Evolutionary conservation across 2,329 filamentous ascomycete species (phyloP).

Genomic region (Trichophyton benhamiae): DNA sequence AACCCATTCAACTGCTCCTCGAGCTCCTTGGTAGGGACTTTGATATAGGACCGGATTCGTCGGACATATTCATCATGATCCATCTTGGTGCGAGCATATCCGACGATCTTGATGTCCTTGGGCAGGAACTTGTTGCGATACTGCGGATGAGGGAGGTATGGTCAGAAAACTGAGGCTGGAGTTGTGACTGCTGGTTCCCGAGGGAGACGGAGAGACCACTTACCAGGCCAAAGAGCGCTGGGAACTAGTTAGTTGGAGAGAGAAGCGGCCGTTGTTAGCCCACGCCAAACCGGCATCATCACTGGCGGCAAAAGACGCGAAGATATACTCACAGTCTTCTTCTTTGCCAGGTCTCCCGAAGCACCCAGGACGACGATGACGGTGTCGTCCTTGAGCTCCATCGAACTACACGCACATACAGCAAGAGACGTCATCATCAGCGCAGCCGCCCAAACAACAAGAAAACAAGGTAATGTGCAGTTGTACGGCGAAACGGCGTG

Average conservation of each 20-base stretch:
- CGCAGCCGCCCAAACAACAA: neutral
- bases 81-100: slow-evolving; percentile 99
- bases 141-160: slow-evolving; percentile 36
- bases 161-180: neutral
- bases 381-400: slow-evolving; percentile 98
- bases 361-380: slow-evolving; percentile 92
- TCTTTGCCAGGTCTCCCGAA: slow-evolving; percentile 95
- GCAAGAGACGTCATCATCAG: neutral
- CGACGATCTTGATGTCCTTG: slow-evolving; percentile 91
- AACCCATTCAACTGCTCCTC: slow-evolving; percentile 93
- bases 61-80: slow-evolving; percentile 90
- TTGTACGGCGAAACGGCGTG: neutral
- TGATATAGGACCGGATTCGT: slow-evolving; percentile 95
- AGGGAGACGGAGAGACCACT: slow-evolving; percentile 33
- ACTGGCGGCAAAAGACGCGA: neutral
- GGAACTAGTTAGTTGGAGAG: slow-evolving; percentile 51
- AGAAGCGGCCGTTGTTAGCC: no score
- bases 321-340: slow-evolving; percentile 70
- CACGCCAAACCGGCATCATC: no score
- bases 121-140: slow-evolving; percentile 97
- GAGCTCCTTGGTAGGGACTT: slow-evolving; percentile 93
- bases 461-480: neutral
- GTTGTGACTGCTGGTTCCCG: neutral
- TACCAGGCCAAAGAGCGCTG: slow-evolving; percentile 92
- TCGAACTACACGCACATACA: slow-evolving; percentile 46